Evolutionary conservation across 83 land plant genomes (phyloP).

Genomic region (Diphasiastrum complanatum): DNA sequence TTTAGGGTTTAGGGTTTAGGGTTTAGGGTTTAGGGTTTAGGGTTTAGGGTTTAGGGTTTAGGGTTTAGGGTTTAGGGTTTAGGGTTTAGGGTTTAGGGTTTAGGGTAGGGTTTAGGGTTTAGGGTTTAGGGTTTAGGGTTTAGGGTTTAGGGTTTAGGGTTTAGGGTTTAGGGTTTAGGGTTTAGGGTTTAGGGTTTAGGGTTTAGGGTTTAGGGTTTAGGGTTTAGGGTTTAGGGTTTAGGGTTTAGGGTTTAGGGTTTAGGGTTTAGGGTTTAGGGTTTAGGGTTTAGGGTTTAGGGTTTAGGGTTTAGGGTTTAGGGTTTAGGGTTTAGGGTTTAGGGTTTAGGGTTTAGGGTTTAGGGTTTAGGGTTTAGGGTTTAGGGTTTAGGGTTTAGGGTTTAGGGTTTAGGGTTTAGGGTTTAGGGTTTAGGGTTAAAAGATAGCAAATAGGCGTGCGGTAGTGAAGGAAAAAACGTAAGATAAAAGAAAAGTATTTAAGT

Average conservation of each 20-base stretch:
- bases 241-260: constrained; percentile 33
- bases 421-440: constrained; percentile 32
- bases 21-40: constrained; percentile 33
- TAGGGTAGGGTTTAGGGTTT: constrained; percentile 33
- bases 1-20: constrained; percentile 38
- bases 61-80: constrained; percentile 39
- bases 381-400: constrained; percentile 31
- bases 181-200: constrained; percentile 38
- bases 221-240: constrained; percentile 44
- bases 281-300: constrained; percentile 38
- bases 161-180: constrained; percentile 46
- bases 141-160: constrained; percentile 47
- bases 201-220: constrained; percentile 46
- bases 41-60: constrained; percentile 15
- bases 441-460: too few relatives aligned
- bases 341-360: constrained; percentile 27
- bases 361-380: constrained; percentile 27
- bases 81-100: constrained; percentile 44
- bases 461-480: too few relatives aligned
- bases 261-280: constrained; percentile 40
- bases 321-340: constrained; percentile 37
- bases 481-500: too few relatives aligned
- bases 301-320: constrained; percentile 29
- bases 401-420: constrained; percentile 32
- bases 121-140: constrained; percentile 30